Percentiles rank a stretch among this genome's conserved stretches.
phyloP scores from a whole-genome alignment of 129 eudicot species.

The sunflower (Helianthus annuus) region HanXRQr2.0-SUNRISE NC_035441.2:166150391-166150890 shows the following conservation, averaged over 20 bases:
- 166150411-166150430: slow-evolving; percentile 16
- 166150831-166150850: slow-evolving; percentile 74
- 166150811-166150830: slow-evolving; percentile 62
- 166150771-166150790: slow-evolving; percentile 64
- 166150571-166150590: slow-evolving; percentile 91
- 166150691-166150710: slow-evolving; percentile 95
- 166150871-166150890: slow-evolving; percentile 35
- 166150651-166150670: slow-evolving; percentile 89
- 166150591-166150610: slow-evolving; percentile 79
- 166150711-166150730: slow-evolving; percentile 96
- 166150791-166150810: slow-evolving; percentile 37
- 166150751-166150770: slow-evolving; percentile 85
- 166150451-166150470: slow-evolving; percentile 40
- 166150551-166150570: slow-evolving; percentile 92
- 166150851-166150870: slow-evolving; percentile 36
- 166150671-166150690: slow-evolving; percentile 82
- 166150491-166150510: slow-evolving; percentile 52
- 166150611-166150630: slow-evolving; percentile 86
- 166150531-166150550: slow-evolving; percentile 84
- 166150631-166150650: slow-evolving; percentile 91
- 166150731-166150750: slow-evolving; percentile 89
- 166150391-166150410: slow-evolving; percentile 48
- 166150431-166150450: slow-evolving; percentile 35
- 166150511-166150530: slow-evolving; percentile 92
- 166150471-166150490: slow-evolving; percentile 6